phyloP scores from a whole-genome alignment of 441 rosid genomes.

The Croton setiger region DNA sequence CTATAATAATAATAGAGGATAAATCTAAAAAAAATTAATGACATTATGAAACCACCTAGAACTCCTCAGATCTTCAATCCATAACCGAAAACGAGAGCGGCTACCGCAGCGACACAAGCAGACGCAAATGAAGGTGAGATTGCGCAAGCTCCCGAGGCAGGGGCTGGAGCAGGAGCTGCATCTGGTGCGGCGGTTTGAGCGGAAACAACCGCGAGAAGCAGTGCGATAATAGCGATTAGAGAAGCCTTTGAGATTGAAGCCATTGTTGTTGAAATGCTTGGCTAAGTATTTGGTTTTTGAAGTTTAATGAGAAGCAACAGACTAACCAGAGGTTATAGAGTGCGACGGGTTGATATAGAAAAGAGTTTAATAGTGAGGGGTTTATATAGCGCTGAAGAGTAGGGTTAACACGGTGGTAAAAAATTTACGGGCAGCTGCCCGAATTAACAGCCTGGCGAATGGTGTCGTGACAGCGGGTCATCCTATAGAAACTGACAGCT shows the following conservation, averaged over 20 bases:
- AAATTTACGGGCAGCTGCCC: not conserved
- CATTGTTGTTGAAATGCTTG: constrained; percentile 16
- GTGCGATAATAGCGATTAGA: constrained; percentile 27
- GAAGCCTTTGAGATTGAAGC: constrained; percentile 28
- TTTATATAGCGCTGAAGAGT: constrained; percentile 12
- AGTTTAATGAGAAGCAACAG: not conserved
- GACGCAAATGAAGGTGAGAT: constrained; percentile 32
- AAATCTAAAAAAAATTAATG: not conserved
- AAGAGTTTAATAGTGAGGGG: not conserved
- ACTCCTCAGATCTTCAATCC: constrained; percentile 36
- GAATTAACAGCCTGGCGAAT: constrained; percentile 16
- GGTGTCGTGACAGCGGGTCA: constrained; percentile 13
- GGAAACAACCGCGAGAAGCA: constrained; percentile 15
- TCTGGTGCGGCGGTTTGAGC: constrained; percentile 29
- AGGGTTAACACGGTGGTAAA: not conserved
- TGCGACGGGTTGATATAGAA: not conserved
- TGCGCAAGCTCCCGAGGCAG: constrained; percentile 31
- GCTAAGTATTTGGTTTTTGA: not conserved
- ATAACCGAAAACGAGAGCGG: constrained; percentile 34
- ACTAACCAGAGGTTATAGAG: not conserved
- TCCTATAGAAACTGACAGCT: not conserved
- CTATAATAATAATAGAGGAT: not conserved
- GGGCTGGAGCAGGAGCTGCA: constrained; percentile 45
- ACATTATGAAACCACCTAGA: not conserved
- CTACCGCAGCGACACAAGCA: constrained; percentile 26